phyloP scores from a whole-genome alignment of 805 yeast species.

The Blastobotrys terrestris region DNA sequence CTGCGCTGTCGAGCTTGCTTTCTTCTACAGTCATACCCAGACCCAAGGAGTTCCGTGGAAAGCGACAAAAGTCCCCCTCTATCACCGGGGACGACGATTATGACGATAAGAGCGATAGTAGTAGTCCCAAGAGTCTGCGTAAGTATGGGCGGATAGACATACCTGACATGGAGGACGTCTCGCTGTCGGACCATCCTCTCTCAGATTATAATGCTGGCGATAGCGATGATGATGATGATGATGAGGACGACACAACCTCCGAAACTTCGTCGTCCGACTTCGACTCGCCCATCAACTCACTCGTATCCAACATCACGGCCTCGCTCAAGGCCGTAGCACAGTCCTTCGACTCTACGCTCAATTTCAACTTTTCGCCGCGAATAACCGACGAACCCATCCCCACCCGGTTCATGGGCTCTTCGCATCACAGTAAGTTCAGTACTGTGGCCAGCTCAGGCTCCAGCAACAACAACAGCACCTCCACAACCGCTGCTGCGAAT shows the following conservation, averaged over 20 bases:
- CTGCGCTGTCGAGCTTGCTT: constrained; percentile 17
- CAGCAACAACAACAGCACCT: too few species aligned
- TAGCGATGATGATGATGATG: constrained; percentile 10
- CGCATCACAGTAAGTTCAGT: too few species aligned
- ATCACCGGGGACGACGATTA: neutral
- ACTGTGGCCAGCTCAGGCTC: constrained; percentile 4
- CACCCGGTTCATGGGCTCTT: neutral
- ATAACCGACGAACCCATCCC: constrained; percentile 22
- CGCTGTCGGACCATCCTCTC: constrained; percentile 7
- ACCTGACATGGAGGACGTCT: constrained; percentile 2
- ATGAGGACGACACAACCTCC: constrained; percentile 5
- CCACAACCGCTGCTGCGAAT: neutral
- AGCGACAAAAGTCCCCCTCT: neutral
- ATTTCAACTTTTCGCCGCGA: constrained; percentile 22
- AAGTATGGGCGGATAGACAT: neutral
- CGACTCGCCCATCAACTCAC: constrained; percentile 7
- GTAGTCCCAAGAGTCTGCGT: neutral
- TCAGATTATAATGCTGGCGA: constrained; percentile 7
- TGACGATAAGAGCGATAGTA: neutral
- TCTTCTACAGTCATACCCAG: constrained; percentile 18
- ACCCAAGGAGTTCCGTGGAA: constrained; percentile 3
- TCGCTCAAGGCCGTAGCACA: constrained; percentile 22
- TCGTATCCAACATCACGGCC: constrained; percentile 22
- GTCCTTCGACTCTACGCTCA: constrained; percentile 18
- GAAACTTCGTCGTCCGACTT: neutral